phyloP scores from a whole-genome alignment of 2,329 filamentous ascomycete genomes.

The Monilinia vaccinii-corymbosi region DNA sequence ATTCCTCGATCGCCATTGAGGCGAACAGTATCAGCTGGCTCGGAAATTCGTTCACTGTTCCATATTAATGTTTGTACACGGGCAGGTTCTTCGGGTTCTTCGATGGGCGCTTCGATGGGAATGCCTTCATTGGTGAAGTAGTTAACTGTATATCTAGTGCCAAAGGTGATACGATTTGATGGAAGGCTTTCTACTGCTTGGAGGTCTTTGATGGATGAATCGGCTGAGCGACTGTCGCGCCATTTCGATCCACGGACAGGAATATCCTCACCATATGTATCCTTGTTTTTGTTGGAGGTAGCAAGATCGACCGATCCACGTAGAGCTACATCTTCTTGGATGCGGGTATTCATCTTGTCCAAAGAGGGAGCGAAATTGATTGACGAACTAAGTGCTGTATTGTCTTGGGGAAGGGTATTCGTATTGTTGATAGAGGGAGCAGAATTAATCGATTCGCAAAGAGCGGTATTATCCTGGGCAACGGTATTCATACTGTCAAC shows the following conservation, averaged over 20 bases:
- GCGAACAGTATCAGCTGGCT: not conserved
- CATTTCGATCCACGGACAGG: not conserved
- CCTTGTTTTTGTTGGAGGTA: slow-evolving; percentile 20
- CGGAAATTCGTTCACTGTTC: not conserved
- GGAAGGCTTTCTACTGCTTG: not conserved
- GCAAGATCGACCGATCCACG: slow-evolving; percentile 15
- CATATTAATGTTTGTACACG: not conserved
- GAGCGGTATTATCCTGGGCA: not conserved
- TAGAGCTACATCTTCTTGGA: not conserved
- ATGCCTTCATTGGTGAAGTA: not conserved
- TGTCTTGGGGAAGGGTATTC: not conserved
- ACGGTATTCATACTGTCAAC: not conserved
- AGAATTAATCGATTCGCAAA: slow-evolving; percentile 14
- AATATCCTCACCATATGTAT: not conserved
- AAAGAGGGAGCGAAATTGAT: slow-evolving; percentile 25
- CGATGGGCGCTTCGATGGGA: not conserved
- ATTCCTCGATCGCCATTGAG: not conserved
- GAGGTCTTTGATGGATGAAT: not conserved
- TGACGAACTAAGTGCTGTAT: slow-evolving; percentile 3
- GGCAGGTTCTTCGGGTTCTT: not conserved
- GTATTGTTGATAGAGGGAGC: slow-evolving; percentile 22
- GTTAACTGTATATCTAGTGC: not conserved
- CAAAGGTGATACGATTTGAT: not conserved
- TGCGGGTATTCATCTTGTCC: not conserved
- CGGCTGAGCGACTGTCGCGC: not conserved